These are phyloP conservation scores for Malassezia furfur DNA, from an alignment of 1,284 basidiomycete species.

Conservation along the genomic window DNA sequence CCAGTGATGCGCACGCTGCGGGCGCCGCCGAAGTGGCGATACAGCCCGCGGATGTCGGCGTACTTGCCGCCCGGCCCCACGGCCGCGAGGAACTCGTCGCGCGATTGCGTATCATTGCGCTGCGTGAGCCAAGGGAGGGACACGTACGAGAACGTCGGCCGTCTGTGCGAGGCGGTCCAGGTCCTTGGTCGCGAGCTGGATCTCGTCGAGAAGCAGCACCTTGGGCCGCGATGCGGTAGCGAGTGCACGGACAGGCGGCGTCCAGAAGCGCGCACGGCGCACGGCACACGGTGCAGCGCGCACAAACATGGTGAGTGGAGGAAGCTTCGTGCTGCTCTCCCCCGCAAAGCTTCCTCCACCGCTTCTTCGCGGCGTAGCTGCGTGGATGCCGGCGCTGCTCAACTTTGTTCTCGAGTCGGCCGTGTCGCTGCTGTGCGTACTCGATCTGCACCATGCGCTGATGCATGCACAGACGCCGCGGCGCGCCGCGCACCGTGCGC, in stretches of 20 bases:
- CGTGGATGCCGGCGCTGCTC: neutral
- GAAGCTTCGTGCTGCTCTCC: too few relatives aligned
- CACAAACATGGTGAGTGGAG: neutral
- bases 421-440: conserved; percentile 3
- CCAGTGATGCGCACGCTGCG: conserved; percentile 26
- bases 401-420: conserved; percentile 5
- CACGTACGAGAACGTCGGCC: conserved; percentile 20
- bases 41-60: conserved; percentile 64
- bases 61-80: conserved; percentile 51
- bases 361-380: neutral
- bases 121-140: neutral
- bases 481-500: neutral
- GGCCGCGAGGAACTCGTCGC: conserved; percentile 24
- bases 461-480: neutral
- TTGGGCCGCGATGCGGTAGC: conserved; percentile 12
- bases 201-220: conserved; percentile 36
- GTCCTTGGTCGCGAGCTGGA: conserved; percentile 27
- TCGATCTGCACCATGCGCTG: conserved; percentile 9
- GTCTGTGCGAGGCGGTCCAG: conserved; percentile 21
- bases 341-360: too few relatives aligned
- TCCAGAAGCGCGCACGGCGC: neutral
- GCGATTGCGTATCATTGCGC: conserved; percentile 10
- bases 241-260: neutral
- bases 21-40: conserved; percentile 58
- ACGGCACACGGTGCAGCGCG: neutral